A percentile compares a stretch with the other conserved stretches of the same genome.
Conservation (phyloP, 257 asterid species). For the Scutellaria minor region DNA sequence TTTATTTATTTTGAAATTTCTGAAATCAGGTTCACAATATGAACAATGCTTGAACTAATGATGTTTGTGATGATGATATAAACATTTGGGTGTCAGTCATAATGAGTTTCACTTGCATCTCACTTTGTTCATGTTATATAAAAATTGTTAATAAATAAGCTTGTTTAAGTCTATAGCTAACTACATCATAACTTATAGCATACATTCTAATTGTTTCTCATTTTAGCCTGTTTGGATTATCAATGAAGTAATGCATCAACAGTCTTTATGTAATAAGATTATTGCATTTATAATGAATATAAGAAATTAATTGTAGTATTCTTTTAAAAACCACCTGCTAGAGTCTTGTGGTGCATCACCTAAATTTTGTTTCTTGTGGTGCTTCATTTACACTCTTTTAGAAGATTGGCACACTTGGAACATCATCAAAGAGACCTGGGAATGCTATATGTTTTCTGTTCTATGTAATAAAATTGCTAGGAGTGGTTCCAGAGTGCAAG, state of each 20-base stretch:
- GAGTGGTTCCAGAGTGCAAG: slow-evolving; percentile 10
- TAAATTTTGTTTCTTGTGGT: slow-evolving; percentile 6
- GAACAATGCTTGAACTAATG: not conserved
- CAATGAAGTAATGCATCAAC: slow-evolving; percentile 1
- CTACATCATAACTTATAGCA: not conserved
- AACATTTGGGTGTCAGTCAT: not conserved
- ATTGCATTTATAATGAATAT: not conserved
- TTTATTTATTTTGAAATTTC: slow-evolving; percentile 13
- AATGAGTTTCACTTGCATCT: not conserved
- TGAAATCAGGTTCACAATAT: slow-evolving; percentile 8
- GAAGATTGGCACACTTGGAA: slow-evolving; percentile 8
- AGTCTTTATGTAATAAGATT: not conserved
- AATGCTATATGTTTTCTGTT: not conserved
- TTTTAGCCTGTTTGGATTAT: not conserved
- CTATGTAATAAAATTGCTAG: not conserved
- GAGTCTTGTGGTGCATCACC: not conserved
- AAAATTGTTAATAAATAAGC: not conserved
- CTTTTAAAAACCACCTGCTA: not conserved
- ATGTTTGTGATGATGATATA: slow-evolving; percentile 17
- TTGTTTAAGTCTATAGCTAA: not conserved
- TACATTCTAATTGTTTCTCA: not conserved
- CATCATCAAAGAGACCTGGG: not conserved
- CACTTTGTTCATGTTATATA: not conserved
- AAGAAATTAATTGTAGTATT: not conserved
- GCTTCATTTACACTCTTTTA: not conserved